Evolutionary conservation across 306 rosid genomes (phyloP), one percentile per base, ranked within the genome.

Genomic region (Castanopsis chinensis): DNA sequence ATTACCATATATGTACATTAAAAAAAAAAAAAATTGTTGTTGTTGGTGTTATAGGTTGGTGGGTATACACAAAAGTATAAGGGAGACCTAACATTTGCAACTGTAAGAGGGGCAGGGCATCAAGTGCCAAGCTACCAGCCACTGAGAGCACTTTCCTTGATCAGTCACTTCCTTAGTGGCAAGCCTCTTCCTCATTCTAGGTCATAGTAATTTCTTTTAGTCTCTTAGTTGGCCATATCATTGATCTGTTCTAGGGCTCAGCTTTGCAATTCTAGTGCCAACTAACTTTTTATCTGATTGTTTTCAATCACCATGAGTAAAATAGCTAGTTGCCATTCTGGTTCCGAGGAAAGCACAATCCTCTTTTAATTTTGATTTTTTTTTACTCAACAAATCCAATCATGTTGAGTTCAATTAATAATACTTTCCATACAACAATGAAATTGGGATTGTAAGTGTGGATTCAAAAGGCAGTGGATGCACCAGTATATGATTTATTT

Each of bases 41-140:
- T 49, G 21, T 20, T 37, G 10, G 5, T 75, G 71, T 55, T 60
- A 74, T 76, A 93, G 98, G 90, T 87, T 71, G 97, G 93, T 67
- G 98, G 98, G 1, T 93, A 69, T 72, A 73, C 92, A 59, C 78
- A 91, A 84, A 85, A 87, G 25, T 91, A 91, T 2, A 23, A 87
- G 32, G 97, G 98, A 73, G 86, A 76, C 27, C 45, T 93, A 55
- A 93, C 97, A 25, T 81, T 93, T 72, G 90, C 91, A 0, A 93
- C 98, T 19, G 93, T 91, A 76, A 91, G 97, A 81, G 94, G 49
- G 30, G 97, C 97, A 69, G 97, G 97, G 35, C 98, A 93, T 80
- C 92, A 93, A 87, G 98, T 93, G 53, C 98, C 98, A 25, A 90
- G 93, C 80, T 91, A 79, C 80, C 94, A 93, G 69, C 97, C 97